phyloP scores from a whole-genome alignment of 208 protist species.

The Strigomonas galati region DNA sequence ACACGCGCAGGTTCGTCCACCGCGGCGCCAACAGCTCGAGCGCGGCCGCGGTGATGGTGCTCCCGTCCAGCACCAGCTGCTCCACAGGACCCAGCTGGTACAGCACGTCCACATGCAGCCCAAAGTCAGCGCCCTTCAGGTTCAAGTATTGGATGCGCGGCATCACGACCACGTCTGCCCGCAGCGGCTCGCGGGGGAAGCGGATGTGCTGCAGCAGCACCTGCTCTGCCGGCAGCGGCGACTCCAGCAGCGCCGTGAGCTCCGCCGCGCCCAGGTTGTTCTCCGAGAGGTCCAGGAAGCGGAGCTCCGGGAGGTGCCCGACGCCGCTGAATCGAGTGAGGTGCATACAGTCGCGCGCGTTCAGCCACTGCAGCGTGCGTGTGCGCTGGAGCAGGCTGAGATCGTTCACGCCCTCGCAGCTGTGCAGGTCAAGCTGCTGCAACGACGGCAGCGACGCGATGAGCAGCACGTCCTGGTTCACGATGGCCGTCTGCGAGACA shows the following conservation, averaged over 20 bases:
- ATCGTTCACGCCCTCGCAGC: slow-evolving; percentile 34
- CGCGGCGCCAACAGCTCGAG: slow-evolving; percentile 22
- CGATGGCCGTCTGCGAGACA: slow-evolving; percentile 29
- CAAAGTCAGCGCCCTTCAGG: slow-evolving; percentile 18
- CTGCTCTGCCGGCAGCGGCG: slow-evolving; percentile 7
- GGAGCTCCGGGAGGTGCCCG: slow-evolving; percentile 15
- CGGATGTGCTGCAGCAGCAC: slow-evolving; percentile 19
- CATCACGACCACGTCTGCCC: slow-evolving; percentile 1
- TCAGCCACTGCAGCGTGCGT: slow-evolving; percentile 18
- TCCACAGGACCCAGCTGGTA: slow-evolving; percentile 19
- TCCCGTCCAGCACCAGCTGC: slow-evolving; percentile 37
- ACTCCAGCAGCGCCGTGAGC: slow-evolving; percentile 12
- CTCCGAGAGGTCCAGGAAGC: slow-evolving; percentile 24
- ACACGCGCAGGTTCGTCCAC: slow-evolving; percentile 20
- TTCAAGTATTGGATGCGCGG: slow-evolving; percentile 19
- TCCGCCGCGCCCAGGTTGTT: slow-evolving; percentile 24
- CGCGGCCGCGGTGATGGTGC: slow-evolving; percentile 33
- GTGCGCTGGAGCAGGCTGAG: slow-evolving; percentile 28
- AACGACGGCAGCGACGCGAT: slow-evolving; percentile 34
- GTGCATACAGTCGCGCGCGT: slow-evolving; percentile 20
- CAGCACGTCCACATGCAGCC: slow-evolving; percentile 36
- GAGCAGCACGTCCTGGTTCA: slow-evolving; percentile 33
- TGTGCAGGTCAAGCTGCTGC: slow-evolving; percentile 26
- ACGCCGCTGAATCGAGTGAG: slow-evolving; percentile 22
- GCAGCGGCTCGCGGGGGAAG: slow-evolving; percentile 25